Base-by-base conservation (phyloP, 108 stramenopile species). In the Cyclotella cryptica region DNA sequence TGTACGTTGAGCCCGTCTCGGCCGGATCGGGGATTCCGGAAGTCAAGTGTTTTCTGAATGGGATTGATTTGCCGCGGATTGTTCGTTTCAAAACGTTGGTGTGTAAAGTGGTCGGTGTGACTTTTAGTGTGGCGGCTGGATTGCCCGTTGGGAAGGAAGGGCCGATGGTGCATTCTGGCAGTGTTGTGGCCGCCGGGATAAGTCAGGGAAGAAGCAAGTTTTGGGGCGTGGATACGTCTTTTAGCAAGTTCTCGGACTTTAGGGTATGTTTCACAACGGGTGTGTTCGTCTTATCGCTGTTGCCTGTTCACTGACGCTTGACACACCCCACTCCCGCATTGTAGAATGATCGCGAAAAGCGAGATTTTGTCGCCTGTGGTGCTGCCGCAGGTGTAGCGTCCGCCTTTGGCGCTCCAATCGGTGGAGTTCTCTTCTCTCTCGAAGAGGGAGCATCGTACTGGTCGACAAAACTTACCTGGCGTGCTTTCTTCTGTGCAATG, bases 401-500 rank as follows among this genome's bases (percentile, higher is more conserved):
- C 15, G 98, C 98, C 27, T 98, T 98, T 73, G 96, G 94, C 26
- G 96, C 97, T 27, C 98, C 98, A n/a, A 97, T 98, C 68, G 98
- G 98, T 43, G 98, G 98, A 22, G 97, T 98, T 30, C 82, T 98
- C 45, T 97, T 98, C 82, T 87, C 91, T 63, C 80, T 98, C 75
- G 98, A 98, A 79, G 98, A 98, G 75, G 98, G 97, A 45, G 96
- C 98, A 5, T 88, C 86, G 8, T 98, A 95, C 85, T 98, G 97
- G 97, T 93, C 92, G 17, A 98, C 96, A 40, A 96, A 95, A 72
- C 85, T 98, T 3, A 98, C 98, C 24, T 98, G 97, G 96, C 78
- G 98, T 52, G 94, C 88, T n/a, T 98, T 98, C 72, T 98, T 97
- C 80, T 98, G 97, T 86, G 96, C 96, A 77, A 98, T 98, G 98